phyloP scores from a whole-genome alignment of 75 land plant species.

The Pinus taeda region DNA sequence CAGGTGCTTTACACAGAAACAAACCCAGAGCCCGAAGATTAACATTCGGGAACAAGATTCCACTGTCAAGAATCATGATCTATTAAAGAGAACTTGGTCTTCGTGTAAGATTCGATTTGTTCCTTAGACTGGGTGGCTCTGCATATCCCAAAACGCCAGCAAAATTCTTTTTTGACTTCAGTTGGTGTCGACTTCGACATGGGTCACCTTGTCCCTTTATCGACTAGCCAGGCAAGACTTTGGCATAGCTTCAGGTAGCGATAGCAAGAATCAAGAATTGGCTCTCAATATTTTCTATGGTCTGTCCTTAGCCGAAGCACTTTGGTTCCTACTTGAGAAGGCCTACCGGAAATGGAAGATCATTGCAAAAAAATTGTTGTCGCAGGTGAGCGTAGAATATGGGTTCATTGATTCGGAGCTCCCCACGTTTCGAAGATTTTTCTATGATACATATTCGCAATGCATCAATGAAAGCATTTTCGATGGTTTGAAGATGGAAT shows the following conservation, averaged over 20 bases:
- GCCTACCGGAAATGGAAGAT: conserved; percentile 23
- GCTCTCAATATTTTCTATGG: conserved; percentile 38
- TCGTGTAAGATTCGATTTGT: conserved; percentile 53
- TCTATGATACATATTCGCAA: conserved; percentile 73
- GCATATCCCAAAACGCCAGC: conserved; percentile 48
- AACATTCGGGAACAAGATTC: neutral
- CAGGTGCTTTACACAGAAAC: neutral
- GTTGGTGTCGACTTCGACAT: conserved; percentile 28
- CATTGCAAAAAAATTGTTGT: conserved; percentile 33
- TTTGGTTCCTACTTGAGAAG: conserved; percentile 42
- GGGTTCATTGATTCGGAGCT: conserved; percentile 30
- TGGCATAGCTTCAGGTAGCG: conserved; percentile 25
- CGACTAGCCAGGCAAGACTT: conserved; percentile 40
- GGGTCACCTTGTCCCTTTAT: conserved; percentile 49
- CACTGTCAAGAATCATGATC: neutral
- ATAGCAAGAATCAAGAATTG: conserved; percentile 30
- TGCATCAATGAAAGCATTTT: conserved; percentile 79
- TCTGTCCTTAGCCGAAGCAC: conserved; percentile 57
- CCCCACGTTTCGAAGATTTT: conserved; percentile 45
- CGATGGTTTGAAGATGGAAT: conserved; percentile 78
- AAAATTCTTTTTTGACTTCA: conserved; percentile 60
- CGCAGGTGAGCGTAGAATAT: conserved; percentile 41
- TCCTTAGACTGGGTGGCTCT: conserved; percentile 27
- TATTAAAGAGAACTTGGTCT: conserved; percentile 34
- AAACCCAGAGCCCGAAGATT: neutral